phyloP scores from a whole-genome alignment of 148 eudicot species.

The Oxyria digyna region DNA sequence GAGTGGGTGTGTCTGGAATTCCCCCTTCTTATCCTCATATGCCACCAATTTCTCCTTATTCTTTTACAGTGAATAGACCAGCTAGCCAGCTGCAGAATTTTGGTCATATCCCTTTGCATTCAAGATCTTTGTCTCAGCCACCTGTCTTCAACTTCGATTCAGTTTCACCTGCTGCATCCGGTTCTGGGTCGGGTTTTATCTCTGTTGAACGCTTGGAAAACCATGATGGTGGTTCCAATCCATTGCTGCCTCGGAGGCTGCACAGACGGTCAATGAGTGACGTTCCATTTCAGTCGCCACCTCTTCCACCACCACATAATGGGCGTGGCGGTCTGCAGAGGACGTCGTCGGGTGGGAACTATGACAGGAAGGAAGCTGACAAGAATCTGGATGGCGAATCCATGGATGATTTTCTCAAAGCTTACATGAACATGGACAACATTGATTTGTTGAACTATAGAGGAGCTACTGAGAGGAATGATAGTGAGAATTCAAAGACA shows the following conservation, averaged over 20 bases:
- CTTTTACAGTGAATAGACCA: conserved; percentile 39
- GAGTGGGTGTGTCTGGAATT: conserved; percentile 34
- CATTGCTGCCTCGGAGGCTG: conserved; percentile 17
- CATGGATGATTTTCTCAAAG: conserved; percentile 15
- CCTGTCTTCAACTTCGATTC: conserved; percentile 22
- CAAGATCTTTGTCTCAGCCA: conserved; percentile 27
- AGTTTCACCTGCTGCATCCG: conserved; percentile 26
- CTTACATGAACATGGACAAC: too few species aligned
- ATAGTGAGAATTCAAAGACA: conserved; percentile 21
- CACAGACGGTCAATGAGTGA: conserved; percentile 37
- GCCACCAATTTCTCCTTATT: conserved; percentile 71
- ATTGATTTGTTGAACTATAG: too few species aligned
- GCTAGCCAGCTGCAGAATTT: conserved; percentile 11
- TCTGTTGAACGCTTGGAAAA: not conserved
- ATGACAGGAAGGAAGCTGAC: conserved; percentile 18
- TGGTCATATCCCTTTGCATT: conserved; percentile 12
- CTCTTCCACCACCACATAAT: conserved; percentile 15
- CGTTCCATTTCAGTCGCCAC: conserved; percentile 21
- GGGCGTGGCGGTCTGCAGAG: conserved; percentile 1
- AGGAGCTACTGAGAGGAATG: not conserved
- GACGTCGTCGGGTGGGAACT: not conserved
- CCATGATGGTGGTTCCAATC: not conserved
- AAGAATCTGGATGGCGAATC: conserved; percentile 22
- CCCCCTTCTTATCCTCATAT: conserved; percentile 79
- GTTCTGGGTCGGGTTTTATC: conserved; percentile 4